A percentile compares a stretch with the other conserved stretches of the same genome.
Conservation (phyloP, 306 rosid genomes). For the Alnus rubra region DNA sequence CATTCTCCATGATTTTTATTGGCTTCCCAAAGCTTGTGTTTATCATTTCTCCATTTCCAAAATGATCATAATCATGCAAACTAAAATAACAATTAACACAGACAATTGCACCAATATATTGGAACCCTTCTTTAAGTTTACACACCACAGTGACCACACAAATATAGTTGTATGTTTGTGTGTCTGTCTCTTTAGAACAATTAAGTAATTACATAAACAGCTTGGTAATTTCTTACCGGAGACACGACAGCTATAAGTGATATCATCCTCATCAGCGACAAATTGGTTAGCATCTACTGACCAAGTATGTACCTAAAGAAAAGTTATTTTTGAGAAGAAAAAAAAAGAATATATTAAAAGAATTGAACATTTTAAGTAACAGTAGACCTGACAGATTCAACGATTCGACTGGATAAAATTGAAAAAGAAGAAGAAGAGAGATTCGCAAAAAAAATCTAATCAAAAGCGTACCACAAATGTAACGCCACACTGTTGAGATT, state of each 20-base stretch:
- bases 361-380: not conserved
- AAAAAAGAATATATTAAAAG: not conserved
- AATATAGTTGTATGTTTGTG: not conserved
- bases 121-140: not conserved
- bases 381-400: not conserved
- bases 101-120: not conserved
- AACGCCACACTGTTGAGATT: too few relatives aligned
- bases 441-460: too few relatives aligned
- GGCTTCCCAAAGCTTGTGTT: not conserved
- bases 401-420: not conserved
- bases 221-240: constrained; percentile 56
- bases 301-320: constrained; percentile 71
- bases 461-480: not conserved
- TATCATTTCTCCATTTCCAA: not conserved
- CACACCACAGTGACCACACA: not conserved
- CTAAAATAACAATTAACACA: not conserved
- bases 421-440: too few relatives aligned
- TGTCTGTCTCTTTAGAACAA: not conserved
- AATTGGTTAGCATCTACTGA: constrained; percentile 77
- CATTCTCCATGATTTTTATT: not conserved
- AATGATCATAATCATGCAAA: not conserved
- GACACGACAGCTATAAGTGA: constrained; percentile 77
- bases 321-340: constrained; percentile 10
- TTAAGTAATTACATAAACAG: not conserved
- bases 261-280: constrained; percentile 90